Evolutionary conservation across 345 rosid genomes (phyloP).

Genomic region (Eucalyptus leucophloia): DNA sequence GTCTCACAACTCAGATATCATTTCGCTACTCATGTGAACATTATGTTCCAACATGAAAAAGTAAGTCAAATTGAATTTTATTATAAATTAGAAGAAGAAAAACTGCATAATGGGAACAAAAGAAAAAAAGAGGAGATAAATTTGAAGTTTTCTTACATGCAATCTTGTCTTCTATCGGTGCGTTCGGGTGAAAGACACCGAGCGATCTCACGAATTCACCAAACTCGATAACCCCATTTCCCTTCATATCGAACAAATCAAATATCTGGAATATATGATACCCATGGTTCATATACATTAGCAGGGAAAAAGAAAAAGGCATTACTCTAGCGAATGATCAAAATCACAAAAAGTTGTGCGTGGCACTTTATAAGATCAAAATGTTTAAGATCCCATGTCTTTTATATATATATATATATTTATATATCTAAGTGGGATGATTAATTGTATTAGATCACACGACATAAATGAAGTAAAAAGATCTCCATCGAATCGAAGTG

Average conservation of each 20-base stretch:
- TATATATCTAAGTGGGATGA: not conserved
- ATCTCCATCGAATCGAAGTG: not conserved
- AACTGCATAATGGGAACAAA: not conserved
- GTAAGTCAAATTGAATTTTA: not conserved
- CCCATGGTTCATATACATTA: not conserved
- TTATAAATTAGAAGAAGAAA: not conserved
- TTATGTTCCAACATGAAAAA: not conserved
- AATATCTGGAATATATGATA: constrained; percentile 28
- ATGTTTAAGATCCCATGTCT: not conserved
- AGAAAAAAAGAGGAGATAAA: not conserved
- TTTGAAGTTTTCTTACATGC: constrained; percentile 18
- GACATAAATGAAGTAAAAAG: not conserved
- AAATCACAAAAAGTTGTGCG: not conserved
- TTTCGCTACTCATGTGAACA: not conserved
- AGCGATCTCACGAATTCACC: constrained; percentile 64
- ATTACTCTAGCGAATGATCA: not conserved
- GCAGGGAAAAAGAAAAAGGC: not conserved
- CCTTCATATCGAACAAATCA: constrained; percentile 43
- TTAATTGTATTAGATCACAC: not conserved
- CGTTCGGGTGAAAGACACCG: constrained; percentile 54
- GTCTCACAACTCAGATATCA: not conserved
- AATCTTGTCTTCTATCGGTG: constrained; percentile 35
- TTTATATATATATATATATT: too few species aligned
- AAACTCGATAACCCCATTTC: constrained; percentile 55
- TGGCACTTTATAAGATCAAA: not conserved